A percentile compares a stretch with the other conserved stretches of the same genome.
Conservation (phyloP, 2,329 filamentous ascomycete species). For the Phyllosticta paracitricarpa region DNA sequence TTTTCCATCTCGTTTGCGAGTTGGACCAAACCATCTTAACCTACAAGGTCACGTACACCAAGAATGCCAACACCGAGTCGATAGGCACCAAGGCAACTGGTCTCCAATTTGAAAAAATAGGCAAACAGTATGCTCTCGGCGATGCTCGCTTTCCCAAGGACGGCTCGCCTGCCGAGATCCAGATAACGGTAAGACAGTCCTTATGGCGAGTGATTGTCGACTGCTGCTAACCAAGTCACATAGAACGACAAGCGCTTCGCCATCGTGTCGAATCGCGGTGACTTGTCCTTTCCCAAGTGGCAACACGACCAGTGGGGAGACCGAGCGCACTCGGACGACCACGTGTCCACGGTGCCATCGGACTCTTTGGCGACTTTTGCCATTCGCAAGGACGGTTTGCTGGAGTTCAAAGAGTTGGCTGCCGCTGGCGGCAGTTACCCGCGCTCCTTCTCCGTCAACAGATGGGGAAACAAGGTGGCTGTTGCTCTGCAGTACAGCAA, state of each 20-base stretch:
- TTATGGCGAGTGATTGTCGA: too few species aligned
- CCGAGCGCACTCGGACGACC: constrained; percentile 32
- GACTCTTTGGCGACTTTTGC: constrained; percentile 56
- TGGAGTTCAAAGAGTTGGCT: constrained; percentile 48
- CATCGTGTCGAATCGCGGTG: constrained; percentile 58
- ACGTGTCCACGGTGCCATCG: constrained; percentile 23
- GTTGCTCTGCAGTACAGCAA: constrained; percentile 54
- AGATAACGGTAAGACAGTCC: constrained; percentile 38
- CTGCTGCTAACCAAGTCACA: not conserved
- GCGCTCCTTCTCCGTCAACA: constrained; percentile 58
- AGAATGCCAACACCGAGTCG: constrained; percentile 17
- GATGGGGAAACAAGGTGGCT: constrained; percentile 52
- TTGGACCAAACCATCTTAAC: constrained; percentile 47
- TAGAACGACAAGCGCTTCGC: constrained; percentile 47
- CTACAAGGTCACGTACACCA: constrained; percentile 46
- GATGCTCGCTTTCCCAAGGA: constrained; percentile 17
- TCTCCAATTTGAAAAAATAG: constrained; percentile 37
- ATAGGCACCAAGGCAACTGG: too few species aligned
- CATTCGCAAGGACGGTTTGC: constrained; percentile 47
- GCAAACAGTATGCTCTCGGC: constrained; percentile 35
- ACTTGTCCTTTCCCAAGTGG: constrained; percentile 39
- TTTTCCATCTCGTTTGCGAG: constrained; percentile 54
- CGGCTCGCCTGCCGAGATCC: constrained; percentile 46
- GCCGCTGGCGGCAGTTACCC: constrained; percentile 56
- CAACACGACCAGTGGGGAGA: too few species aligned